Conservation (phyloP, 441 rosid species). For the Eutrema salsugineum region DNA sequence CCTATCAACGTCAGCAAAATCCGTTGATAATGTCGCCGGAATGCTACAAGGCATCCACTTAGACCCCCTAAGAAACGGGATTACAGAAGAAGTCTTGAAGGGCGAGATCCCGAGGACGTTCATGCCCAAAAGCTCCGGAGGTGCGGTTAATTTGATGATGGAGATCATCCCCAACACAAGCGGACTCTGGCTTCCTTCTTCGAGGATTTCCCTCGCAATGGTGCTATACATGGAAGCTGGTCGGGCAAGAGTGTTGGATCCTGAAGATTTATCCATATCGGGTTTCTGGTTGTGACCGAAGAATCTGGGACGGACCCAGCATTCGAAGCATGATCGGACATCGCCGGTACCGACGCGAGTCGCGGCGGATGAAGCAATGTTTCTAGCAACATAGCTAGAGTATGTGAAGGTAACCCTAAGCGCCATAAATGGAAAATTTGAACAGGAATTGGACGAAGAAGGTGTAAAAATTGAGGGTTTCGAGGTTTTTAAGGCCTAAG, state of each 20-base stretch:
- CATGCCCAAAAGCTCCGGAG: conserved; percentile 28
- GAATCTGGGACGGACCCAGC: conserved; percentile 48
- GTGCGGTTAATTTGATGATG: conserved; percentile 51
- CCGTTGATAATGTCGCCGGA: conserved; percentile 30
- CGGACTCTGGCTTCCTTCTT: conserved; percentile 43
- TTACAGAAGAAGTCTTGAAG: conserved; percentile 52
- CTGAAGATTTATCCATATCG: conserved; percentile 39
- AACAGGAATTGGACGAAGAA: conserved; percentile 38
- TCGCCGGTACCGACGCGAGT: conserved; percentile 43
- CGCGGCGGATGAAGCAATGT: conserved; percentile 48
- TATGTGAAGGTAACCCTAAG: conserved; percentile 61
- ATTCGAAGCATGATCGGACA: conserved; percentile 49
- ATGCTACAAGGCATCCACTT: conserved; percentile 80
- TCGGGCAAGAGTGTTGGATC: conserved; percentile 9
- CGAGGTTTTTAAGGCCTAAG: conserved; percentile 17
- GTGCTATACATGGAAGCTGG: conserved; percentile 40
- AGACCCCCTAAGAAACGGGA: conserved; percentile 68
- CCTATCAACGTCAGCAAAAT: conserved; percentile 44
- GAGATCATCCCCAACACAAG: conserved; percentile 54
- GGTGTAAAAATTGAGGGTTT: conserved; percentile 37
- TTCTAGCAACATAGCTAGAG: conserved; percentile 80
- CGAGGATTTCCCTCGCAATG: conserved; percentile 46
- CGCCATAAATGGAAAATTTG: conserved; percentile 52
- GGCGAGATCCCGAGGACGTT: conserved; percentile 53
- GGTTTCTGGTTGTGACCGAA: conserved; percentile 36